Base-by-base conservation (phyloP, 331 rosid species). In the Pyrus hybrid region DNA sequence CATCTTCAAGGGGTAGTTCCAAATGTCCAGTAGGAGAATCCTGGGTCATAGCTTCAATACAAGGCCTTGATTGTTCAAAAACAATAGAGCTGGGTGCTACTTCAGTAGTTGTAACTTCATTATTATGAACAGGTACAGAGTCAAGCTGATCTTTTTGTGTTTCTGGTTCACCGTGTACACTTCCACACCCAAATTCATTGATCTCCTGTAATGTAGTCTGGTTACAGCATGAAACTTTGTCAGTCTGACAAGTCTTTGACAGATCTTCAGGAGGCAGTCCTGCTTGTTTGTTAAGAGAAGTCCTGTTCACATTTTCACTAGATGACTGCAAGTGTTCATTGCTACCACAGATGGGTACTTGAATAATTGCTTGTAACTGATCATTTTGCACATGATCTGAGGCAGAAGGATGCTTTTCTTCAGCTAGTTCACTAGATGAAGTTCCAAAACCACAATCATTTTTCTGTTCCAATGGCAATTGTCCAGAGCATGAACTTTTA, bases 351-450 rank as follows among this genome's bases (percentile, higher is more conserved):
- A 68, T 49, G 35, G 70, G 7, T 54, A 67, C 75, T 20, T 41
- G 83, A 20, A 68, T 32, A 68, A 28, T 76, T 67, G 60, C 63
- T 63, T 80, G 75, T 12, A 37, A 71, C 70, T 78, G 83, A 75
- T 79, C 83, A 13, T 80, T 84, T 32, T 70, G 80, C 75, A 74
- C 65, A 76, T 43, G 32, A 76, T 84, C 79, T 76, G 89, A 74
- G 41, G 73, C 82, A 4, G 67, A 70, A 79, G 77, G 68, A 68
- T 77, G 43, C 30, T 74, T 69, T 63, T 66, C 80, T 65, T 72
- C 86, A 9, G 86, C 77, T 73, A 79, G 73, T 33, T 81, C 88
- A 75, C 62, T 62, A 37, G 41, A 84, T 64, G 71, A 80, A 70
- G 66, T 77, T 77, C 84, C 88, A 51, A 47, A 64, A 60, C 58